A percentile compares a stretch with the other conserved stretches of the same genome.
phyloP scores from a whole-genome alignment of 2,329 filamentous ascomycete genomes.

The Beauveria australis region DNA sequence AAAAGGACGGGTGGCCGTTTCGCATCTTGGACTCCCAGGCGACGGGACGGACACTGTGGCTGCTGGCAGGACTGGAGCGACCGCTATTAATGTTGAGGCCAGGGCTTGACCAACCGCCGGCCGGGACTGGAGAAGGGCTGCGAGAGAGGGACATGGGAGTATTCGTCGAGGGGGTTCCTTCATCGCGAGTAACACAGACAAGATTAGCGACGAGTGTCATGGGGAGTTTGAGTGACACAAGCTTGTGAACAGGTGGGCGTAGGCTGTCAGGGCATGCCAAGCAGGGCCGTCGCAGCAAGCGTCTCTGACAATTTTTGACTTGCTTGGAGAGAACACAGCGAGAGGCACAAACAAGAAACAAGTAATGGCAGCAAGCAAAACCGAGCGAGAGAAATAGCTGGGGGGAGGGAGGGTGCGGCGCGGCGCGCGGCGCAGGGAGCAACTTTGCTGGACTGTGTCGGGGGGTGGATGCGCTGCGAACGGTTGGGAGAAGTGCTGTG shows the following conservation, averaged over 20 bases:
- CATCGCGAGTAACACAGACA: constrained; percentile 15
- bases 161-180: constrained; percentile 47
- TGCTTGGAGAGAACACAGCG: not conserved
- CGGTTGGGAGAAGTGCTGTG: not conserved
- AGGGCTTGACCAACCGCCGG: constrained; percentile 83
- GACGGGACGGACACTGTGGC: constrained; percentile 46
- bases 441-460: not conserved
- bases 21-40: constrained; percentile 80
- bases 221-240: not conserved
- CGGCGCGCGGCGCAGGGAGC: not conserved
- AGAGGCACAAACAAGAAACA: not conserved
- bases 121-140: constrained; percentile 76
- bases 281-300: not conserved
- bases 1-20: constrained; percentile 71
- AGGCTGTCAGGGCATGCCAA: not conserved
- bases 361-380: not conserved
- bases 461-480: constrained; percentile 1
- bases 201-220: constrained; percentile 18
- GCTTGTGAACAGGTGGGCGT: not conserved
- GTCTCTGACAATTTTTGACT: not conserved
- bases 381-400: not conserved
- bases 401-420: not conserved
- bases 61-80: constrained; percentile 55
- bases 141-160: constrained; percentile 73
- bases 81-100: constrained; percentile 67